phyloP scores from a whole-genome alignment of 805 yeast species.

The Candida xyloterini region DNA sequence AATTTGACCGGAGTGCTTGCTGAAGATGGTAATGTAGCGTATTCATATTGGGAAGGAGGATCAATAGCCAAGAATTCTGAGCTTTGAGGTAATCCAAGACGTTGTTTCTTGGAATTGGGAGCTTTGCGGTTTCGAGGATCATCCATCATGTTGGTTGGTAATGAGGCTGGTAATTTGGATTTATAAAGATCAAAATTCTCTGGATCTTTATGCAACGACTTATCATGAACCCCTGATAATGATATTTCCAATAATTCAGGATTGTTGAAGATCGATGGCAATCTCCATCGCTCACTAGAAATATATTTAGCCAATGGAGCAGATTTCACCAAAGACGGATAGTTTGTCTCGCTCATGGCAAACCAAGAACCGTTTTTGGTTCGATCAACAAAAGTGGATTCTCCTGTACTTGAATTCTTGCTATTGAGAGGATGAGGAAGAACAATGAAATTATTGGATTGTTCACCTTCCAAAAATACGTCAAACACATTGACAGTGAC shows the following conservation, averaged over 20 bases:
- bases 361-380: constrained; percentile 71
- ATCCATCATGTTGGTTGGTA: constrained; percentile 22
- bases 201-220: constrained; percentile 17
- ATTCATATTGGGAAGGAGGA: constrained; percentile 15
- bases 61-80: constrained; percentile 18
- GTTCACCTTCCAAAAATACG: constrained; percentile 40
- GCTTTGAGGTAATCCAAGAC: constrained; percentile 15
- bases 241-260: constrained; percentile 41
- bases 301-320: constrained; percentile 75
- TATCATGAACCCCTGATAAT: constrained; percentile 50
- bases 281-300: constrained; percentile 41
- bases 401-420: constrained; percentile 7
- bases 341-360: constrained; percentile 75
- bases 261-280: constrained; percentile 35
- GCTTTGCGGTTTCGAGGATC: constrained; percentile 13
- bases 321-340: constrained; percentile 76
- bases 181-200: constrained; percentile 20
- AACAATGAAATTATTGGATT: constrained; percentile 40
- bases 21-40: constrained; percentile 14
- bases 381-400: constrained; percentile 63
- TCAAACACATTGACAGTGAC: constrained; percentile 80
- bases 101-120: constrained; percentile 1
- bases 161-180: constrained; percentile 22
- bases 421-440: constrained; percentile 66
- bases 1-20: constrained; percentile 23